These are phyloP conservation scores for Colletotrichum melonis DNA, from an alignment of 2,329 filamentous ascomycete genomes.

Conservation along the genomic window DNA sequence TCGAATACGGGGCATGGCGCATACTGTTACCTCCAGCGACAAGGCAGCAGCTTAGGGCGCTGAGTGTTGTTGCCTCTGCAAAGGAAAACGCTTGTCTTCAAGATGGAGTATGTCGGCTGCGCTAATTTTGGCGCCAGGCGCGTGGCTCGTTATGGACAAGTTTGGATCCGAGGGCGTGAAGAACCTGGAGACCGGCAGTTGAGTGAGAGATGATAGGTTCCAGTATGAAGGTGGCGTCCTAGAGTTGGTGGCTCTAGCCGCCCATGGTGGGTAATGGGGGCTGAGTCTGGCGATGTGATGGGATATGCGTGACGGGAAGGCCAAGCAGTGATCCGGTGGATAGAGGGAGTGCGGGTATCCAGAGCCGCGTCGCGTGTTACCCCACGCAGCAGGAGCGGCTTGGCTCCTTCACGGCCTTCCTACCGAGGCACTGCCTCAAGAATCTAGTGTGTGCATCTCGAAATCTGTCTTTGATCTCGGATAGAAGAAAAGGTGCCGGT, in stretches of 20 bases:
- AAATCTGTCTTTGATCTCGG: conserved; percentile 9
- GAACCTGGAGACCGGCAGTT: not conserved
- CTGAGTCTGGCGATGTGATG: conserved; percentile 33
- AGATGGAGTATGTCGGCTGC: not conserved
- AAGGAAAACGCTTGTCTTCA: not conserved
- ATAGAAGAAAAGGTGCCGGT: not conserved
- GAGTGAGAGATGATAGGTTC: not conserved
- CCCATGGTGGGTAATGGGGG: conserved; percentile 23
- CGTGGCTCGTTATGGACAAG: not conserved
- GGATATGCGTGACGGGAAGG: conserved; percentile 34
- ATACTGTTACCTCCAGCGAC: not conserved
- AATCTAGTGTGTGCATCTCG: conserved; percentile 18
- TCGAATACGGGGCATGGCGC: conserved; percentile 11
- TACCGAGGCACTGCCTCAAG: conserved; percentile 24
- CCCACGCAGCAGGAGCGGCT: conserved; percentile 25
- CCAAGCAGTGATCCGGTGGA: conserved; percentile 22
- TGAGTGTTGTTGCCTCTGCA: not conserved
- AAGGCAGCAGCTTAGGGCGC: not conserved
- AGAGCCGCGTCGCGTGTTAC: conserved; percentile 36
- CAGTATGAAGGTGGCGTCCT: not conserved
- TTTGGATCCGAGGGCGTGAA: not conserved
- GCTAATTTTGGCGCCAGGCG: conserved; percentile 34
- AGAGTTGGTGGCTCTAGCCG: conserved; percentile 14
- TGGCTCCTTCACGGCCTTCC: conserved; percentile 3
- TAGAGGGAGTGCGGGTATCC: conserved; percentile 34